These are phyloP conservation scores for Paecilomyces niveus DNA, from an alignment of 2,329 filamentous ascomycete genomes.

Conservation along the genomic window DNA sequence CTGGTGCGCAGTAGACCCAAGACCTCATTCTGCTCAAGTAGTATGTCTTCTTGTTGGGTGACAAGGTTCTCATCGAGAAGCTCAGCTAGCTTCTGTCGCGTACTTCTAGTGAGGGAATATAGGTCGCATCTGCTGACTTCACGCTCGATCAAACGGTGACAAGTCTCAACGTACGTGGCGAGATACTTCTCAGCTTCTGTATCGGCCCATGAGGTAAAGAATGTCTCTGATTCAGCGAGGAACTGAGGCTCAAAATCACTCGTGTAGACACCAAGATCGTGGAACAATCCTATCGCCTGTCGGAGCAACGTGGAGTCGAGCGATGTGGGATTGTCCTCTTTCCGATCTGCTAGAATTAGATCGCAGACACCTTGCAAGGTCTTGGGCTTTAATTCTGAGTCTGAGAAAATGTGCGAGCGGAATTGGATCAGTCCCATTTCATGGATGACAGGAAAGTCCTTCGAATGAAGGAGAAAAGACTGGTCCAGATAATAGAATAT, in stretches of 20 bases:
- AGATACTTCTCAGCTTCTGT: slow-evolving; percentile 57
- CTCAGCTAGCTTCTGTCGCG: slow-evolving; percentile 67
- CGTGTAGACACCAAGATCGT: slow-evolving; percentile 75
- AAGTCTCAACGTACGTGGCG: slow-evolving; percentile 67
- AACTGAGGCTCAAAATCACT: slow-evolving; percentile 73
- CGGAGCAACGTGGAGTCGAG: slow-evolving; percentile 62
- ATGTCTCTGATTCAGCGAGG: slow-evolving; percentile 59
- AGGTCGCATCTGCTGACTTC: slow-evolving; percentile 72
- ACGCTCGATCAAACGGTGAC: slow-evolving; percentile 59
- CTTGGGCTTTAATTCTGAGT: slow-evolving; percentile 45
- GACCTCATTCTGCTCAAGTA: slow-evolving; percentile 61
- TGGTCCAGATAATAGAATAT: slow-evolving; percentile 94
- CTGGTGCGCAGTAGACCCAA: slow-evolving; percentile 65
- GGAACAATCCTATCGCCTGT: slow-evolving; percentile 72
- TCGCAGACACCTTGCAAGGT: slow-evolving; percentile 67
- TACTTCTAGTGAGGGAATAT: slow-evolving; percentile 76
- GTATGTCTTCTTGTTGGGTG: slow-evolving; percentile 55
- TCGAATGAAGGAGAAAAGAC: slow-evolving; percentile 72
- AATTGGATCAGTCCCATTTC: slow-evolving; percentile 76
- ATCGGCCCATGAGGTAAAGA: slow-evolving; percentile 63
- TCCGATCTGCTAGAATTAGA: slow-evolving; percentile 66
- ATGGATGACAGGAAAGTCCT: slow-evolving; percentile 64
- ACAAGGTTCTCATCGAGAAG: slow-evolving; percentile 69
- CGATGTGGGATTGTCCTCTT: slow-evolving; percentile 39
- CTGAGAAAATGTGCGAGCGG: slow-evolving; percentile 52